Conservation (phyloP, 768 basidiomycete genomes). For the Leccinellum rugosiceps region DNA sequence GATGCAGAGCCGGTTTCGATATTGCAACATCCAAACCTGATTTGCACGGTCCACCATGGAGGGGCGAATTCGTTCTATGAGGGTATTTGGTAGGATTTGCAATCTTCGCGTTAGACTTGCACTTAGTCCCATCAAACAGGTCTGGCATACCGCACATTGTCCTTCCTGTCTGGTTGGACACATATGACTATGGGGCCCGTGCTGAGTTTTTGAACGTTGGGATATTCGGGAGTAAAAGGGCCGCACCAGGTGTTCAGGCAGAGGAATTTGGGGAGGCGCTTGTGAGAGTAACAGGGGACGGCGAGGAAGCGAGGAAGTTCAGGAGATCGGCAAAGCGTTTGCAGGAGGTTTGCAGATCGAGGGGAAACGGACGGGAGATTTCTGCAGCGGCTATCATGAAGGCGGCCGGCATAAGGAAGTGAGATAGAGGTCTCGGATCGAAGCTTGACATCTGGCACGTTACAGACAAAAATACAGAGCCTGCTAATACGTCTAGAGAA, state of each 20-base stretch:
- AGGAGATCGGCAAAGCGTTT: slow-evolving; percentile 2
- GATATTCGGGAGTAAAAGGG: background rate
- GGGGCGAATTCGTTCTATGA: slow-evolving; percentile 7
- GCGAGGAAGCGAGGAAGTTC: slow-evolving; percentile 2
- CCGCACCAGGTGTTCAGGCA: slow-evolving; percentile 1
- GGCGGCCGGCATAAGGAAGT: background rate
- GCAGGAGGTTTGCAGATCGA: slow-evolving; percentile 2
- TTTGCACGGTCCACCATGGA: slow-evolving; percentile 5
- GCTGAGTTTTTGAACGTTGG: slow-evolving; percentile 8
- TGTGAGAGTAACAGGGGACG: slow-evolving; percentile 1
- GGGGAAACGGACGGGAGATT: slow-evolving; percentile 3
- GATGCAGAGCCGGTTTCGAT: slow-evolving; percentile 12
- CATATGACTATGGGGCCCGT: slow-evolving; percentile 4
- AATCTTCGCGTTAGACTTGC: background rate
- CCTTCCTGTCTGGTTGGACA: slow-evolving; percentile 14
- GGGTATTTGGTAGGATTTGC: background rate
- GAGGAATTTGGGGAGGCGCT: slow-evolving; percentile 6
- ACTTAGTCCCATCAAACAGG: background rate
- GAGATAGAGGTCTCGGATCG: background rate
- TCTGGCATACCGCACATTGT: slow-evolving; percentile 10
- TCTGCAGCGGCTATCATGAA: background rate
- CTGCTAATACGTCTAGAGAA: no score
- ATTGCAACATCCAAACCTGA: slow-evolving; percentile 4
- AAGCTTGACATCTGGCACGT: no score
- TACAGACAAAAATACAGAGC: no score